phyloP scores from a whole-genome alignment of 768 basidiomycete species.

The Phaeotremella fagi region DNA sequence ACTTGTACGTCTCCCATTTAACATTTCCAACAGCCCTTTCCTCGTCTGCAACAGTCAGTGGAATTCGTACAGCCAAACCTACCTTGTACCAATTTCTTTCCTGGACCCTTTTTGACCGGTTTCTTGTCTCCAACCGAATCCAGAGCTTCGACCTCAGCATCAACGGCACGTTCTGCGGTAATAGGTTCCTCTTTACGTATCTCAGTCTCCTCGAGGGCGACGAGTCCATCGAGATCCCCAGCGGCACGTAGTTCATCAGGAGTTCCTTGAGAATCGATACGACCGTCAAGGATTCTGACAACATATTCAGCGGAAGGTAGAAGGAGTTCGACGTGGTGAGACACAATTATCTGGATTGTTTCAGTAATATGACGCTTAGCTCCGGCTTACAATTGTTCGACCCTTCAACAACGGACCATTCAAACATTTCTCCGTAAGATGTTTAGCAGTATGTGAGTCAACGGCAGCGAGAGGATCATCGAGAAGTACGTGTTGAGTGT shows the following conservation, averaged over 20 bases:
- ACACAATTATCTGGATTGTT: slow-evolving; percentile 59
- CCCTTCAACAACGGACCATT: slow-evolving; percentile 37
- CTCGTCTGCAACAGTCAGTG: slow-evolving; percentile 18
- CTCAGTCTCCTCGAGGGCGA: slow-evolving; percentile 52
- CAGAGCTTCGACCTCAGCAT: slow-evolving; percentile 34
- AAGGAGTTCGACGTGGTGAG: slow-evolving; percentile 78
- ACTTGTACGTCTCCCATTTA: slow-evolving; percentile 64
- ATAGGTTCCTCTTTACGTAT: slow-evolving; percentile 41
- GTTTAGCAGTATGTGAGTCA: slow-evolving; percentile 46
- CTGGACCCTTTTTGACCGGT: slow-evolving; percentile 32
- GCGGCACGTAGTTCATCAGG: slow-evolving; percentile 60
- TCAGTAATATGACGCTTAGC: too few species aligned
- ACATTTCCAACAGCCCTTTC: slow-evolving; percentile 75
- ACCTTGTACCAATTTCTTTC: slow-evolving; percentile 37
- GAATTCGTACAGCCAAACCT: not conserved
- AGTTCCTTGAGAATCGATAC: slow-evolving; percentile 69
- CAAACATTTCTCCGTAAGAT: slow-evolving; percentile 44
- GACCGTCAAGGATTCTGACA: slow-evolving; percentile 73
- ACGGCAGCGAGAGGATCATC: slow-evolving; percentile 47
- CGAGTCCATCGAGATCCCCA: slow-evolving; percentile 62
- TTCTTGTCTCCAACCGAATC: slow-evolving; percentile 40
- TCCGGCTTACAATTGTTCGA: slow-evolving; percentile 35
- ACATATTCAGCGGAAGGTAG: slow-evolving; percentile 69
- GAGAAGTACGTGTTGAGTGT: slow-evolving; percentile 40
- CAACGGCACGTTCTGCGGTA: slow-evolving; percentile 21